Evolutionary conservation across 371 early-diverging fungal species (phyloP).

Genomic region (Apophysomyces sp.): DNA sequence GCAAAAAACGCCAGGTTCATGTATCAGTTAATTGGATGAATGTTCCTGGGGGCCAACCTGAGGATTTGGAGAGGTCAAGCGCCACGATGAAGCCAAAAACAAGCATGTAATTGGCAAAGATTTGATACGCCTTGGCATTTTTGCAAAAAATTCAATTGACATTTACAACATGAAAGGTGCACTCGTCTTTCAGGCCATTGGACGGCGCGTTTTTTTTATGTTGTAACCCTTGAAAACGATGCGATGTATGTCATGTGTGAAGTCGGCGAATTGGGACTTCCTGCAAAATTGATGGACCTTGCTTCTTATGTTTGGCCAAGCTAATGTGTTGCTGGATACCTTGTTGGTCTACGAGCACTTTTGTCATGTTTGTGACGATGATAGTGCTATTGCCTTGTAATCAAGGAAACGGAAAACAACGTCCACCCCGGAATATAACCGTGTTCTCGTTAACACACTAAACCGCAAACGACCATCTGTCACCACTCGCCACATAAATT

Average conservation of each 20-base stretch:
- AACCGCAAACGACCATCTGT: background rate
- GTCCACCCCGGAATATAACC: background rate
- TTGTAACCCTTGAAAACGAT: background rate
- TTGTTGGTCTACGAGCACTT: background rate
- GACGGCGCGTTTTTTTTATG: too few species aligned
- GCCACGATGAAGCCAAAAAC: too few species aligned
- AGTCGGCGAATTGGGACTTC: conserved; percentile 1
- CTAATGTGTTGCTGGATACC: background rate
- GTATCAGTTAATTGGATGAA: too few species aligned
- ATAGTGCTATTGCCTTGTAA: background rate
- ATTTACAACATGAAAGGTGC: too few species aligned
- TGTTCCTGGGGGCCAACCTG: too few species aligned
- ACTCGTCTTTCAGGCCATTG: too few species aligned
- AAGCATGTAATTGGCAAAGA: too few species aligned
- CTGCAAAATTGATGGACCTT: background rate
- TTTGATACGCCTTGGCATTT: too few species aligned
- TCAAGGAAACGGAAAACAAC: background rate
- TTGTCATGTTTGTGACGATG: background rate
- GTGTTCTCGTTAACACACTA: background rate
- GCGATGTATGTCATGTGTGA: conserved; percentile 1
- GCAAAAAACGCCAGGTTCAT: too few species aligned
- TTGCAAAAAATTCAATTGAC: too few species aligned
- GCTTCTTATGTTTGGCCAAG: background rate
- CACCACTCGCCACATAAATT: too few species aligned
- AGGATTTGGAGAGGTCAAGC: too few species aligned